These are phyloP conservation scores for Neospermospora avenae DNA, from an alignment of 2,329 filamentous ascomycete genomes.

Conservation along the genomic window DNA sequence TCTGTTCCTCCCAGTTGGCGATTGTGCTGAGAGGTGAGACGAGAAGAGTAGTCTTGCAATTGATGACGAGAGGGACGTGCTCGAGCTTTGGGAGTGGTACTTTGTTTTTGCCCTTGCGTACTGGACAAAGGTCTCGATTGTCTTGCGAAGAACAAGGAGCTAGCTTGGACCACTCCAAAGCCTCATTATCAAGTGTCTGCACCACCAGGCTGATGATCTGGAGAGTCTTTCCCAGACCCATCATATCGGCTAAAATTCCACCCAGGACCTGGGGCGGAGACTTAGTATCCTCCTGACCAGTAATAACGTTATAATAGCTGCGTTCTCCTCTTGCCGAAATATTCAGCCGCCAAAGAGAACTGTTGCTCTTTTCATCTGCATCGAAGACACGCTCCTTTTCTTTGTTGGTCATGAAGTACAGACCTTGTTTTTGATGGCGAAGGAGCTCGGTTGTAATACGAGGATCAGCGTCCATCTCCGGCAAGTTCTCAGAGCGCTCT, in stretches of 20 bases:
- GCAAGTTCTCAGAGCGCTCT: conserved; percentile 70
- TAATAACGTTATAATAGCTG: conserved; percentile 81
- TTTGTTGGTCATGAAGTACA: conserved; percentile 79
- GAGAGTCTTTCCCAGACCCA: conserved; percentile 84
- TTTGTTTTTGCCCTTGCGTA: conserved; percentile 29
- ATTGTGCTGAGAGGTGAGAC: conserved; percentile 89
- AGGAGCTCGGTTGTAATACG: conserved; percentile 67
- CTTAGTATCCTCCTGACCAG: conserved; percentile 58
- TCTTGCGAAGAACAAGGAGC: conserved; percentile 40
- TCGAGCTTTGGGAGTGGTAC: conserved; percentile 32
- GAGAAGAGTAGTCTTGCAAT: conserved; percentile 77
- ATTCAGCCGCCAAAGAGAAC: conserved; percentile 74
- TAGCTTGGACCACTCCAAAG: conserved; percentile 57
- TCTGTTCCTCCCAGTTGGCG: conserved; percentile 92
- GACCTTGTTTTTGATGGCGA: conserved; percentile 83
- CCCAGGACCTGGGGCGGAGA: conserved; percentile 66
- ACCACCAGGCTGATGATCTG: conserved; percentile 79
- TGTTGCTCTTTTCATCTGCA: conserved; percentile 56
- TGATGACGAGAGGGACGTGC: conserved; percentile 49
- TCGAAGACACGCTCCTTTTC: conserved; percentile 65
- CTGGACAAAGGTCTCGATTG: conserved; percentile 33
- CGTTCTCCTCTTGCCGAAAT: conserved; percentile 53
- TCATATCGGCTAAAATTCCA: conserved; percentile 79
- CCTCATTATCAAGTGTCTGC: conserved; percentile 56
- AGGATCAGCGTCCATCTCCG: conserved; percentile 63